A percentile compares a stretch with the other conserved stretches of the same genome.
Conservation (phyloP, 2,329 filamentous ascomycete species). For the Fusarium sp. region DNA sequence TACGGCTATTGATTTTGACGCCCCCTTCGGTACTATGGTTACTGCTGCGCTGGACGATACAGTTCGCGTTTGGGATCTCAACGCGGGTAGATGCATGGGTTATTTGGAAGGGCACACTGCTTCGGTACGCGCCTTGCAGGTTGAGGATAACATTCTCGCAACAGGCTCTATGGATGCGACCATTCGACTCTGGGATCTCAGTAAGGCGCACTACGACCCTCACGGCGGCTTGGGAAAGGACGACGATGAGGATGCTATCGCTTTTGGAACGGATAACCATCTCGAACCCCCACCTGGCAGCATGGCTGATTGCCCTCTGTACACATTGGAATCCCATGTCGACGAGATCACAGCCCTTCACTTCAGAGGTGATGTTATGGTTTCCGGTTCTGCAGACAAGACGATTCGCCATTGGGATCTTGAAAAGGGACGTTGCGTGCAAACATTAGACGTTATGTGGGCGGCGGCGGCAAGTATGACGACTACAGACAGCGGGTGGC, state of each 20-base stretch:
- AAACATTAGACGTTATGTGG: slow-evolving; percentile 98
- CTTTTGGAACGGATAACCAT: slow-evolving; percentile 76
- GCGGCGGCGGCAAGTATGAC: slow-evolving; percentile 81
- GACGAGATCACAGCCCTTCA: slow-evolving; percentile 94
- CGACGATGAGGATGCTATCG: slow-evolving; percentile 73
- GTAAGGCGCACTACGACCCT: slow-evolving; percentile 84
- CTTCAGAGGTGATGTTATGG: slow-evolving; percentile 87
- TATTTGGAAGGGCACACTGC: slow-evolving; percentile 92
- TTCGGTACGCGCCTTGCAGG: slow-evolving; percentile 89
- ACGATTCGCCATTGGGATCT: slow-evolving; percentile 98
- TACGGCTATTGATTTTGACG: slow-evolving; percentile 93
- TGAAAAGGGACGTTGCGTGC: slow-evolving; percentile 94
- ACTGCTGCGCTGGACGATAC: slow-evolving; percentile 93
- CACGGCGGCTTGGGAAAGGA: slow-evolving; percentile 69
- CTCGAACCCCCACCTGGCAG: slow-evolving; percentile 79
- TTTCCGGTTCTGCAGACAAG: slow-evolving; percentile 97
- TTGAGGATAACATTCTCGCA: slow-evolving; percentile 94
- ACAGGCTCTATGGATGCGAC: slow-evolving; percentile 96
- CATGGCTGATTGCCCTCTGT: slow-evolving; percentile 90
- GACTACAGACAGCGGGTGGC: slow-evolving; percentile 73
- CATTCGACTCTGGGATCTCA: slow-evolving; percentile 94
- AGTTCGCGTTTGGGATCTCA: slow-evolving; percentile 95
- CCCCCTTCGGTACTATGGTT: slow-evolving; percentile 95
- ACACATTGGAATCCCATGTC: slow-evolving; percentile 87
- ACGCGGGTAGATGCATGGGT: slow-evolving; percentile 90